These are phyloP conservation scores for Hibiscus trionum DNA, from an alignment of 345 rosid genomes.

Conservation along the genomic window DNA sequence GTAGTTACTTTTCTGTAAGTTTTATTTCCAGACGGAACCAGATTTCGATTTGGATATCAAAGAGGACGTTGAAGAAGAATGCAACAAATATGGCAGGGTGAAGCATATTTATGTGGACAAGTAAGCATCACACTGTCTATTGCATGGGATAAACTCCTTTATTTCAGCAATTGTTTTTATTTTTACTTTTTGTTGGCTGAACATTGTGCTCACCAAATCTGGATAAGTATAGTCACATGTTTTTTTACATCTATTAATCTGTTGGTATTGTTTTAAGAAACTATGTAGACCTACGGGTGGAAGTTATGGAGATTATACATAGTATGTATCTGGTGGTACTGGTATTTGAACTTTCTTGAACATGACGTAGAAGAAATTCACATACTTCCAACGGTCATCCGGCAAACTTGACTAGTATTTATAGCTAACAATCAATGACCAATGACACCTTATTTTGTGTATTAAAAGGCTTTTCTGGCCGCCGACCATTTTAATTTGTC, in stretches of 20 bases:
- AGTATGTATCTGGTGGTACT: background rate
- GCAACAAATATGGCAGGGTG: slow-evolving; percentile 75
- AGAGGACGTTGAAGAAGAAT: slow-evolving; percentile 78
- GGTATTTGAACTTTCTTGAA: background rate
- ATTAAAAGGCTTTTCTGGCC: background rate
- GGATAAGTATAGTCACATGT: background rate
- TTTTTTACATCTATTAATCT: background rate
- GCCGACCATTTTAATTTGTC: background rate
- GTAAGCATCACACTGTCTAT: slow-evolving; percentile 36
- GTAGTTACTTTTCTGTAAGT: slow-evolving; percentile 5
- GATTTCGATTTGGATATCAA: slow-evolving; percentile 69
- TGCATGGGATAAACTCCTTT: background rate
- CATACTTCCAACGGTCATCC: background rate
- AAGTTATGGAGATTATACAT: background rate
- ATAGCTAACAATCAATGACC: background rate
- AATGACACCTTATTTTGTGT: background rate
- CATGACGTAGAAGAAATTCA: background rate
- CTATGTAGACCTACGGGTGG: background rate
- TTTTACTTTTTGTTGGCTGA: background rate
- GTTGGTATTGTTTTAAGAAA: background rate
- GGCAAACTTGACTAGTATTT: background rate
- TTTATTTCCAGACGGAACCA: slow-evolving; percentile 64
- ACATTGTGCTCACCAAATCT: background rate
- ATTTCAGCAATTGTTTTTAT: background rate
- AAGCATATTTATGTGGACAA: slow-evolving; percentile 74